These are phyloP conservation scores for Draba incana DNA, from an alignment of 345 rosid genomes.

Conservation along the genomic window DNA sequence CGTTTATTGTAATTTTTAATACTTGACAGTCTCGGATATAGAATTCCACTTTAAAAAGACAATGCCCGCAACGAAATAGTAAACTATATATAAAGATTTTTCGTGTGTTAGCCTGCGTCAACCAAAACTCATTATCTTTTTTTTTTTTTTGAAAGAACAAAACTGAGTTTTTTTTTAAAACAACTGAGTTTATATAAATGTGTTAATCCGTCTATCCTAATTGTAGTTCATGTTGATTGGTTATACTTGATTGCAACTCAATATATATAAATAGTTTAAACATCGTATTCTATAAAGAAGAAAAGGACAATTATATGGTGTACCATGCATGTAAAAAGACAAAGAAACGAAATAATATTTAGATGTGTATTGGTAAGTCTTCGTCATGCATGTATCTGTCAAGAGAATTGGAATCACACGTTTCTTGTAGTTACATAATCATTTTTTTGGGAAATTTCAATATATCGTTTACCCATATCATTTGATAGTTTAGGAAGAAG, in stretches of 20 bases:
- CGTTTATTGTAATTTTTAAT: no score
- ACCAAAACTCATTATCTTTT: no score
- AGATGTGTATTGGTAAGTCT: constrained; percentile 13
- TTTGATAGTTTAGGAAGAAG: constrained; percentile 2
- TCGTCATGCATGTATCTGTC: constrained; percentile 18
- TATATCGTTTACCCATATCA: background rate
- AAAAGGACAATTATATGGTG: constrained; percentile 4
- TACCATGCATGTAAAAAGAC: constrained; percentile 14
- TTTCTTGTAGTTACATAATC: constrained; percentile 12
- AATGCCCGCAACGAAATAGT: no score
- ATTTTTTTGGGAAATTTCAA: background rate
- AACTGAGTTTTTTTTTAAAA: no score
- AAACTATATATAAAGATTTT: no score
- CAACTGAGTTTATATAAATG: no score
- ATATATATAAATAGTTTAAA: background rate
- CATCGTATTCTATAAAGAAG: constrained; percentile 7
- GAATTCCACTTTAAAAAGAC: no score
- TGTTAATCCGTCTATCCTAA: no score
- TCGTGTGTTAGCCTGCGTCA: no score
- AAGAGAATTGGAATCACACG: constrained; percentile 7
- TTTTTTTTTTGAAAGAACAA: no score
- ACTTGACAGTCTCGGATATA: no score
- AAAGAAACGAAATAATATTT: background rate
- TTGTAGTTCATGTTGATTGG: no score
- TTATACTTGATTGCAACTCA: background rate